Evolutionary conservation across 2,329 filamentous ascomycete genomes (phyloP), one percentile per base, ranked within the genome.

Genomic region (Falciphora oryzae): DNA sequence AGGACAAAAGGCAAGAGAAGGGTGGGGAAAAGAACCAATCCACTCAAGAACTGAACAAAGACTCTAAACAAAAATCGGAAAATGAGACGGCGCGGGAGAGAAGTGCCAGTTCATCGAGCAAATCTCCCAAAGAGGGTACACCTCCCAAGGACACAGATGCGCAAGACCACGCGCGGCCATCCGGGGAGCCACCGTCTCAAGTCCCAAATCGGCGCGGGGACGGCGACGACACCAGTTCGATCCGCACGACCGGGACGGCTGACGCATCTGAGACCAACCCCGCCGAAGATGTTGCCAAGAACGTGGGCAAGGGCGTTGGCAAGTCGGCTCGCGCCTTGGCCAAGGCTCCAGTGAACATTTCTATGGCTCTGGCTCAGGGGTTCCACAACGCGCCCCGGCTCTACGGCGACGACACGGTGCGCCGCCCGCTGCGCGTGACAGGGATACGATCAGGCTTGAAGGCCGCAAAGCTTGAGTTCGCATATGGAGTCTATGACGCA

Each of bases 361-460:
- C 83, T 0, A 75, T 89, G 57, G 85, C 86, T 0, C 72, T 90
- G 2, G 85, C 86, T 1, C 87, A 90, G 71, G 88, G 88, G 1
- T 90, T 90, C 67, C 88, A 90, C 72, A 91, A 91, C 68, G 87
- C 86, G 0, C 88, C 88, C 1, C 82, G 87, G 2, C 78, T 91
- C 0, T 91, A 91, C 68, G 88, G 88, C 18, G 89, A 91, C 69
- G 82, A 85, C 61, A 90, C 88, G 1, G 89, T 91, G 1, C 82
- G 89, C 4, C 81, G 82, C 1, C 85, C 86, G 1, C 81, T 81
- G 1, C 81, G 86, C 10, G 84, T 91, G 57, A 90, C 86, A 0
- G 89, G 87, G 2, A 81, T 90, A 65, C 79, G 81, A 62, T 89
- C 86, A 2, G 89, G 88, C 0, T 76, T 87, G 13, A 80, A 79